A percentile compares a stretch with the other conserved stretches of the same genome.
Evolutionary conservation across 371 early-diverging fungal genomes (phyloP).

Genomic region (Syncephalastrum contaminatum): DNA sequence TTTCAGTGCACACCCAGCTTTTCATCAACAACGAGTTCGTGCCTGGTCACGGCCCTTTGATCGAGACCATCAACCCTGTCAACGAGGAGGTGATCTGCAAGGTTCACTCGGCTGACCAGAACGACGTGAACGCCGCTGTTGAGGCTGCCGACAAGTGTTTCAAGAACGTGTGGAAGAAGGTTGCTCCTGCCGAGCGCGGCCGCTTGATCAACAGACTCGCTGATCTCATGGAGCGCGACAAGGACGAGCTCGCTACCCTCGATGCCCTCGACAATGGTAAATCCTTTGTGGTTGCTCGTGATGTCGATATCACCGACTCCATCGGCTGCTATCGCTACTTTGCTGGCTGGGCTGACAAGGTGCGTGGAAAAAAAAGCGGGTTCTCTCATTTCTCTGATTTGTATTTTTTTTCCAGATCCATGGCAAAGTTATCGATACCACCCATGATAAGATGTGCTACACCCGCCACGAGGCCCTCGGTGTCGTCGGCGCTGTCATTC

Average conservation of each 20-base stretch:
- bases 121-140: conserved; percentile 79
- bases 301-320: conserved; percentile 66
- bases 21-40: conserved; percentile 80
- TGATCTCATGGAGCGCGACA: conserved; percentile 70
- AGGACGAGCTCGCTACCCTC: conserved; percentile 67
- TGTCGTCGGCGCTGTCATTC: conserved; percentile 77
- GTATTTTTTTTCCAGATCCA: conserved; percentile 13
- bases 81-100: conserved; percentile 69
- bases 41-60: conserved; percentile 56
- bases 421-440: conserved; percentile 45
- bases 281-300: conserved; percentile 61
- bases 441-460: conserved; percentile 51
- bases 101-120: conserved; percentile 71
- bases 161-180: conserved; percentile 65
- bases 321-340: conserved; percentile 78
- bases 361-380: conserved; percentile 16
- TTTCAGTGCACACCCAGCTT: conserved; percentile 48
- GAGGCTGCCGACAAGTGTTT: conserved; percentile 70
- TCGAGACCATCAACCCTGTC: conserved; percentile 66
- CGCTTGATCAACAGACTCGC: conserved; percentile 62
- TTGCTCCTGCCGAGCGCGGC: conserved; percentile 52
- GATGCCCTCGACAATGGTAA: conserved; percentile 90
- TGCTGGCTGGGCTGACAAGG: conserved; percentile 82
- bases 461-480: conserved; percentile 80
- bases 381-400: too few relatives aligned